Conservation (phyloP, 352 stramenopile genomes). For the Pythium volutum region DNA sequence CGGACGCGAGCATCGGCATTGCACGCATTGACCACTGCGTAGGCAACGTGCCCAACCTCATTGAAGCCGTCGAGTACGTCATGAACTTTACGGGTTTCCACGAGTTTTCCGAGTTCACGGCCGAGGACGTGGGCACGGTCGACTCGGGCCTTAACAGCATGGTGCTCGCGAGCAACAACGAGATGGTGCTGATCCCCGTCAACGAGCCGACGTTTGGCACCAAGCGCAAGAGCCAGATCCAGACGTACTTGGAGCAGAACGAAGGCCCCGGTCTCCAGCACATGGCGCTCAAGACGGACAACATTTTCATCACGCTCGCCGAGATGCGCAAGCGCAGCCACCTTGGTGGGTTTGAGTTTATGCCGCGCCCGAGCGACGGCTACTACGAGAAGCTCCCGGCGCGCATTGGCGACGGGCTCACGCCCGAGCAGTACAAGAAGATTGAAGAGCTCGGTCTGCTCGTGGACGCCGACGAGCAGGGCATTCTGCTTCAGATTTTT, state of each 20-base stretch:
- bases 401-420: constrained; percentile 79
- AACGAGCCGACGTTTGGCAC: constrained; percentile 95
- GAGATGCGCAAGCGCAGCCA: constrained; percentile 78
- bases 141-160: constrained; percentile 95
- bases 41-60: constrained; percentile 88
- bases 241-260: constrained; percentile 96
- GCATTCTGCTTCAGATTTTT: constrained; percentile 92
- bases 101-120: constrained; percentile 94
- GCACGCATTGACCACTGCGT: constrained; percentile 87
- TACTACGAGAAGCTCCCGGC: constrained; percentile 92
- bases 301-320: constrained; percentile 94
- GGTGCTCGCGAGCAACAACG: constrained; percentile 91
- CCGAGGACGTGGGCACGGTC: constrained; percentile 93
- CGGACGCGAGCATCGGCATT: constrained; percentile 74
- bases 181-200: constrained; percentile 92
- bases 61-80: constrained; percentile 83
- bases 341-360: constrained; percentile 83
- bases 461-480: constrained; percentile 94
- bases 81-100: constrained; percentile 85
- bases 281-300: constrained; percentile 95
- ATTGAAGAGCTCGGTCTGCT: constrained; percentile 92
- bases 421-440: constrained; percentile 85
- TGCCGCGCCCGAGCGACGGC: constrained; percentile 69
- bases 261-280: constrained; percentile 94
- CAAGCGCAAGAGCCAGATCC: constrained; percentile 93